A percentile compares a stretch with the other conserved stretches of the same genome.
phyloP scores from a whole-genome alignment of 495 filamentous ascomycete species.

The Achaetomiella virescens region DNA sequence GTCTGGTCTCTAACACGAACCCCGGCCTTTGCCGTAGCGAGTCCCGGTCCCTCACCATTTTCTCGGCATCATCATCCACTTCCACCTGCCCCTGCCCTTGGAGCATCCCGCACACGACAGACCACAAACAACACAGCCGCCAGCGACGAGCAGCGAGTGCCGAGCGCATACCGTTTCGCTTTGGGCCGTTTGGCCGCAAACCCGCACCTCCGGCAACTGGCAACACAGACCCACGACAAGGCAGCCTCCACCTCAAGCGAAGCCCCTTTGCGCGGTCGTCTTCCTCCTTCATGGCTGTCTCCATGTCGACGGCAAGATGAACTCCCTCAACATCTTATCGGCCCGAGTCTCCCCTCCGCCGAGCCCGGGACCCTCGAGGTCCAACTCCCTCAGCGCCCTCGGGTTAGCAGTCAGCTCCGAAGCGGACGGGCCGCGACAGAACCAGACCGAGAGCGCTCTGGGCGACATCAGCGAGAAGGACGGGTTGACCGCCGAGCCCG shows the following conservation, averaged over 20 bases:
- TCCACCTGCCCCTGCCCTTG: not conserved
- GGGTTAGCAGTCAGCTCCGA: constrained; percentile 42
- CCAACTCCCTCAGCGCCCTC: constrained; percentile 57
- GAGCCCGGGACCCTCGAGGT: constrained; percentile 54
- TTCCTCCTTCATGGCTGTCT: constrained; percentile 32
- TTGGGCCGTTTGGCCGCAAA: constrained; percentile 5
- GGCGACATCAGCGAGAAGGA: constrained; percentile 33
- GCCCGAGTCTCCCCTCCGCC: constrained; percentile 63
- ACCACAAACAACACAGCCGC: not conserved
- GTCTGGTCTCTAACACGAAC: constrained; percentile 8
- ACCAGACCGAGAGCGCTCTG: constrained; percentile 30
- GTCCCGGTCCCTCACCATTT: constrained; percentile 13
- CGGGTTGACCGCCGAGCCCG: constrained; percentile 24
- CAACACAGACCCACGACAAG: not conserved
- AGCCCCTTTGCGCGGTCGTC: constrained; percentile 18
- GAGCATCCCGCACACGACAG: not conserved
- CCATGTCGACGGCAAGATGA: constrained; percentile 62
- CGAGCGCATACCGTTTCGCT: constrained; percentile 9
- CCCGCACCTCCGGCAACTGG: not conserved
- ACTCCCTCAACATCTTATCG: constrained; percentile 93
- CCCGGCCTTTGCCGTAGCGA: constrained; percentile 12
- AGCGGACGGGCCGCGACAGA: constrained; percentile 26
- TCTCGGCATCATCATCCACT: constrained; percentile 10
- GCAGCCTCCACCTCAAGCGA: not conserved
- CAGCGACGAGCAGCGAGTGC: not conserved